phyloP scores from a whole-genome alignment of 129 eudicot genomes.

The Rutidosis leptorrhynchoides region DNA sequence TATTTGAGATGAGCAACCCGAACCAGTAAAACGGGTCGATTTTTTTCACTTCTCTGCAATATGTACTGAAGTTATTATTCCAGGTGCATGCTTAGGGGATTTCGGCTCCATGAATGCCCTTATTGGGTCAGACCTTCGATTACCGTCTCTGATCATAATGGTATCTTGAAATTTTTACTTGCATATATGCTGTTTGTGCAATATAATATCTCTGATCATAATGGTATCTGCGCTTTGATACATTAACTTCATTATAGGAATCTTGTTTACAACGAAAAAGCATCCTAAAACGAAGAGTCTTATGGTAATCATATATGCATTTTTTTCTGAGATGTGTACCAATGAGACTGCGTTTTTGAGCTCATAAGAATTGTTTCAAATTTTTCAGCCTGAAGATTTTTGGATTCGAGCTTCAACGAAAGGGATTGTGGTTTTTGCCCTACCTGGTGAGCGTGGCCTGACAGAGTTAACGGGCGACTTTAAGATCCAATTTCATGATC shows the following conservation, averaged over 20 bases:
- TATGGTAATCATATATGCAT: conserved; percentile 49
- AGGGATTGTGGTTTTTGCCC: conserved; percentile 83
- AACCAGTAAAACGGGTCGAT: neutral
- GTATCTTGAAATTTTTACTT: conserved; percentile 63
- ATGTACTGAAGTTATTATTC: conserved; percentile 29
- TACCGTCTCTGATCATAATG: conserved; percentile 81
- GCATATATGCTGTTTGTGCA: conserved; percentile 24
- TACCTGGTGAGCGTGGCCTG: conserved; percentile 87
- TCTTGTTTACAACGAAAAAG: conserved; percentile 68
- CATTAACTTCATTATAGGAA: conserved; percentile 47
- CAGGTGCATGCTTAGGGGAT: conserved; percentile 99
- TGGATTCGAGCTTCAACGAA: conserved; percentile 76
- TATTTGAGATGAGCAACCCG: neutral
- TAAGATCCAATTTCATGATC: conserved; percentile 87
- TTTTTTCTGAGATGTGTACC: neutral
- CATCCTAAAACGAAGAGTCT: conserved; percentile 90
- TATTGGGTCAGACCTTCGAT: conserved; percentile 97
- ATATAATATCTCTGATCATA: conserved; percentile 72
- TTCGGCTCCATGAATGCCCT: conserved; percentile 84
- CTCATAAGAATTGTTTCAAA: conserved; percentile 6
- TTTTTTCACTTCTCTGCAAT: neutral
- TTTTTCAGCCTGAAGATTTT: conserved; percentile 87
- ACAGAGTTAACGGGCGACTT: conserved; percentile 85
- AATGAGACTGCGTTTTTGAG: neutral
- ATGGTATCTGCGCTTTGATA: conserved; percentile 44